Evolutionary conservation across 768 basidiomycete genomes (phyloP).

Genomic region (Xerocomellus intermedius): DNA sequence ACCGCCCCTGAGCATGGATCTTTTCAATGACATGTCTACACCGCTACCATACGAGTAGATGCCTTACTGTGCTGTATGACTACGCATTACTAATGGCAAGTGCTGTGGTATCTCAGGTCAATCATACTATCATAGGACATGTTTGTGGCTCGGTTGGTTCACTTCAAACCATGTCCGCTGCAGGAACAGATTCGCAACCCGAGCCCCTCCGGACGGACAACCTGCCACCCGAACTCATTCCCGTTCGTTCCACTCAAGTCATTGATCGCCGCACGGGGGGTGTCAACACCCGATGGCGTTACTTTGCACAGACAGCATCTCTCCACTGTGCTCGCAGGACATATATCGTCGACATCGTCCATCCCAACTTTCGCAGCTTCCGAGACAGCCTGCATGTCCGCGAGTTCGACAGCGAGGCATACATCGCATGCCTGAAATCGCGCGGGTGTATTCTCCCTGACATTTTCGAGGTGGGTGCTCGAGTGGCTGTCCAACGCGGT

Average conservation of each 20-base stretch:
- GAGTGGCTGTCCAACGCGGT: too few relatives aligned
- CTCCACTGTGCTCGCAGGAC: neutral
- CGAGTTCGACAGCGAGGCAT: neutral
- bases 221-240: neutral
- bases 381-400: neutral
- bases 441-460: too few relatives aligned
- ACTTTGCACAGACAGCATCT: neutral
- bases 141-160: neutral
- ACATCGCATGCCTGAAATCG: neutral
- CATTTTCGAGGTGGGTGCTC: too few relatives aligned
- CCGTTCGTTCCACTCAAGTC: neutral
- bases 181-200: neutral
- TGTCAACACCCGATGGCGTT: neutral
- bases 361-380: neutral
- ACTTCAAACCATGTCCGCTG: too few relatives aligned
- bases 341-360: neutral
- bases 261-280: too few relatives aligned
- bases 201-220: neutral
- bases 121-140: too few relatives aligned
- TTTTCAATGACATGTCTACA: slow-evolving; percentile 11
- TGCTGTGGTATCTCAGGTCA: neutral
- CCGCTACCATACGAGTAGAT: neutral
- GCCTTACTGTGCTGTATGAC: neutral
- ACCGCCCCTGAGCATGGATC: slow-evolving; percentile 13
- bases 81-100: neutral